Conservation (phyloP, 2,329 filamentous ascomycete genomes). For the Alternaria panax region DNA sequence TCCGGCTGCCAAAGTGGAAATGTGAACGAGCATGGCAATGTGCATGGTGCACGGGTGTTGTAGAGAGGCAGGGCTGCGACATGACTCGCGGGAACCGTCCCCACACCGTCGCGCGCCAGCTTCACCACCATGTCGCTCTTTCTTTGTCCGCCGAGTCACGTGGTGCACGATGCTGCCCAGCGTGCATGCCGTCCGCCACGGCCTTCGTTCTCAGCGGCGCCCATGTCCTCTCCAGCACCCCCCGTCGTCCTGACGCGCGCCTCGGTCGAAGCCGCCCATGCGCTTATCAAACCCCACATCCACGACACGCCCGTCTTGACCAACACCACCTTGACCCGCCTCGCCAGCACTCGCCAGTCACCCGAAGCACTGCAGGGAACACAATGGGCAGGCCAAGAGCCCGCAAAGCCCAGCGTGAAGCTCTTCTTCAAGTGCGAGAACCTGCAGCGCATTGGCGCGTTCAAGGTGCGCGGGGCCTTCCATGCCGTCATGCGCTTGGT, state of each 20-base stretch:
- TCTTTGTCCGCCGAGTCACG: not conserved
- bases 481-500: slow-evolving; percentile 79
- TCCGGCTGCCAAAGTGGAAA: no score
- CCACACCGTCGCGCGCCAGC: not conserved
- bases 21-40: no score
- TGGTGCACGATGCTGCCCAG: not conserved
- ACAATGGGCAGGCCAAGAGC: slow-evolving; percentile 62
- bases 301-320: slow-evolving; percentile 86
- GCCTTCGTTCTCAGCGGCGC: not conserved
- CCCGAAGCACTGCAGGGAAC: slow-evolving; percentile 63
- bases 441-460: slow-evolving; percentile 86
- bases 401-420: slow-evolving; percentile 70
- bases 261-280: slow-evolving; percentile 75
- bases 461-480: slow-evolving; percentile 91
- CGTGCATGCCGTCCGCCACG: slow-evolving; percentile 9
- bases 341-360: slow-evolving; percentile 76
- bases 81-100: not conserved
- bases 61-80: not conserved
- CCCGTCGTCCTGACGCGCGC: slow-evolving; percentile 71
- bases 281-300: slow-evolving; percentile 75
- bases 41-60: no score
- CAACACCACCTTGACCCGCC: slow-evolving; percentile 72
- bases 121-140: not conserved
- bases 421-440: slow-evolving; percentile 98
- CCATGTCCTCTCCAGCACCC: not conserved